These are phyloP conservation scores for Papilionanthe hybrid DNA, from an alignment of 116 monocot species.

Conservation along the genomic window DNA sequence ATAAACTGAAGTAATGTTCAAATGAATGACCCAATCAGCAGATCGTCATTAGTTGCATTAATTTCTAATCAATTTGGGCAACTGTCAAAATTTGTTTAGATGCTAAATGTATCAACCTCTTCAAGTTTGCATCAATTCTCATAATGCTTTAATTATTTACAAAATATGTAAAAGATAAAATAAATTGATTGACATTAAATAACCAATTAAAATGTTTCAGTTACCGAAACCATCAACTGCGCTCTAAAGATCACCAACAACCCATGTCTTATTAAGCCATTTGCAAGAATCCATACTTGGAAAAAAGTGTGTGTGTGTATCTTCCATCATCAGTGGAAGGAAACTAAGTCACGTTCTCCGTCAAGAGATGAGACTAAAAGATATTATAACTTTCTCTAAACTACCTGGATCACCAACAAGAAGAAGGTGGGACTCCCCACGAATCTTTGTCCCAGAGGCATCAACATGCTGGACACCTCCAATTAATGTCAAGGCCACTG, in stretches of 20 bases:
- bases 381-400: neutral
- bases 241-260: neutral
- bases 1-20: too few relatives aligned
- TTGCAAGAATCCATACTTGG: neutral
- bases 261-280: neutral
- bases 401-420: conserved; percentile 98
- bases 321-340: neutral
- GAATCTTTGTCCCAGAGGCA: conserved; percentile 89
- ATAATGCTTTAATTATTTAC: neutral
- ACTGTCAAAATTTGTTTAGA: too few relatives aligned
- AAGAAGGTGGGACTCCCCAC: conserved; percentile 98
- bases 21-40: too few relatives aligned
- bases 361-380: neutral
- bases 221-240: neutral
- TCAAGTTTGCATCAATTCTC: neutral
- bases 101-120: too few relatives aligned
- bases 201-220: neutral
- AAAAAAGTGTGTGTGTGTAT: neutral
- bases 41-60: too few relatives aligned
- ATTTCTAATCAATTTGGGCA: too few relatives aligned
- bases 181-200: neutral
- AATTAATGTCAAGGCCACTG: conserved; percentile 94
- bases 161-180: neutral
- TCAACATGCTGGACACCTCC: conserved; percentile 97
- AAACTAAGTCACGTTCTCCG: neutral